Percentiles rank a stretch among this genome's conserved stretches.
phyloP scores from a whole-genome alignment of 2,329 filamentous ascomycete genomes.

The Gyromitra esculenta region DNA sequence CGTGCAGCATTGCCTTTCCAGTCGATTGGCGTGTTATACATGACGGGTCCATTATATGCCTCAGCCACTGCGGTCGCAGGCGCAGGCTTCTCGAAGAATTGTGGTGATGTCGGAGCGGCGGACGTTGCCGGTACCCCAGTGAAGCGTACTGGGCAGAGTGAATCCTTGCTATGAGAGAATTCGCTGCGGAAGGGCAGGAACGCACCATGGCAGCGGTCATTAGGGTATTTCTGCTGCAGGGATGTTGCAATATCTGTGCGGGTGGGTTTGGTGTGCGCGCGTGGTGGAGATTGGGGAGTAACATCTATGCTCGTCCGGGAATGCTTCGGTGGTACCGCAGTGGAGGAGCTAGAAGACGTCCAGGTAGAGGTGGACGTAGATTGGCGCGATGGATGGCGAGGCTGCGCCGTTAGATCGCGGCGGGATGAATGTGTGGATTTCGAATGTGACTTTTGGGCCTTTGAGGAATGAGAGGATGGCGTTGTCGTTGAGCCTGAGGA shows the following conservation, averaged over 20 bases:
- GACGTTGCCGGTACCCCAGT: not conserved
- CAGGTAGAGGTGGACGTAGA: conserved; percentile 27
- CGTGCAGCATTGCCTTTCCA: conserved; percentile 52
- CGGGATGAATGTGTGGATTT: conserved; percentile 13
- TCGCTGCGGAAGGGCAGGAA: conserved; percentile 47
- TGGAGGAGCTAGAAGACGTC: conserved; percentile 34
- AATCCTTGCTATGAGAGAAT: conserved; percentile 44
- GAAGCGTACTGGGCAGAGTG: conserved; percentile 45
- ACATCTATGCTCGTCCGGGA: conserved; percentile 25
- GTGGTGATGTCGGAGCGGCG: conserved; percentile 1
- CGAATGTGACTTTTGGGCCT: conserved; percentile 1
- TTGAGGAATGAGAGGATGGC: conserved; percentile 1
- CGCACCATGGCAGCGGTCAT: conserved; percentile 48
- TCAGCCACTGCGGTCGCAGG: conserved; percentile 3
- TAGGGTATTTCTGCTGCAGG: conserved; percentile 48
- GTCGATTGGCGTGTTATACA: conserved; percentile 50
- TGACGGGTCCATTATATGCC: conserved; percentile 36
- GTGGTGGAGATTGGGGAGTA: conserved; percentile 4
- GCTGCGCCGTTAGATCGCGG: not conserved
- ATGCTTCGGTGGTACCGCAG: conserved; percentile 22
- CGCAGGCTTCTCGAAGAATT: not conserved
- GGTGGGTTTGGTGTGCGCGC: conserved; percentile 20
- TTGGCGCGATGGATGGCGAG: conserved; percentile 34
- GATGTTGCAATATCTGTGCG: conserved; percentile 37
- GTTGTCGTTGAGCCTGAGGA: conserved; percentile 13